A percentile compares a stretch with the other conserved stretches of the same genome.
Evolutionary conservation across 2,329 filamentous ascomycete genomes (phyloP).

Genomic region (Cadophora malorum): DNA sequence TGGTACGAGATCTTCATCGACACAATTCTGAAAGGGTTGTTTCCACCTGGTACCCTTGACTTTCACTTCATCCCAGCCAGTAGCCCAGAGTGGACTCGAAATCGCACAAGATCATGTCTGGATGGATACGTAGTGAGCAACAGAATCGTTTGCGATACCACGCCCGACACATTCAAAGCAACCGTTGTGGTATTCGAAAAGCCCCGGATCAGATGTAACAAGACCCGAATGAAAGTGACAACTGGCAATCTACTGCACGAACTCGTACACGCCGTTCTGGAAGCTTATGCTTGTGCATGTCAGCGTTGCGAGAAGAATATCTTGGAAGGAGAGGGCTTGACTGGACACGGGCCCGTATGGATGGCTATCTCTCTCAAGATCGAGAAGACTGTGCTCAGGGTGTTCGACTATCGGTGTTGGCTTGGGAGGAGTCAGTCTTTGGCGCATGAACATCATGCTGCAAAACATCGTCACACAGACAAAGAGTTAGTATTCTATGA

Average conservation of each 20-base stretch:
- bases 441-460: slow-evolving; percentile 5
- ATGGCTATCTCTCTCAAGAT: neutral
- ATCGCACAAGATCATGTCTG: neutral
- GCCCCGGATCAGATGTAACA: neutral
- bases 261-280: neutral
- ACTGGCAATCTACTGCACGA: slow-evolving; percentile 7
- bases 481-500: neutral
- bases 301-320: neutral
- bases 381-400: neutral
- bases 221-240: neutral
- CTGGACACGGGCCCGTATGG: slow-evolving; percentile 8
- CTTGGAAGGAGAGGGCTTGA: neutral
- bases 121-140: neutral
- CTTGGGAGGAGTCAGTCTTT: slow-evolving; percentile 10
- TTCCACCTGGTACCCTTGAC: slow-evolving; percentile 1
- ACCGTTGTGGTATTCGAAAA: neutral
- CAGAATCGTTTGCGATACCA: neutral
- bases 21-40: neutral
- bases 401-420: slow-evolving; percentile 1
- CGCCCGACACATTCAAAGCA: neutral
- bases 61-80: neutral
- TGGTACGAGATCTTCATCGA: neutral
- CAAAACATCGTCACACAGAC: neutral
- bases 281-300: neutral
- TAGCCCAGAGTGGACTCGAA: neutral